Evolutionary conservation across 352 stramenopile species (phyloP).

Genomic region (Phytophthora sojae): DNA sequence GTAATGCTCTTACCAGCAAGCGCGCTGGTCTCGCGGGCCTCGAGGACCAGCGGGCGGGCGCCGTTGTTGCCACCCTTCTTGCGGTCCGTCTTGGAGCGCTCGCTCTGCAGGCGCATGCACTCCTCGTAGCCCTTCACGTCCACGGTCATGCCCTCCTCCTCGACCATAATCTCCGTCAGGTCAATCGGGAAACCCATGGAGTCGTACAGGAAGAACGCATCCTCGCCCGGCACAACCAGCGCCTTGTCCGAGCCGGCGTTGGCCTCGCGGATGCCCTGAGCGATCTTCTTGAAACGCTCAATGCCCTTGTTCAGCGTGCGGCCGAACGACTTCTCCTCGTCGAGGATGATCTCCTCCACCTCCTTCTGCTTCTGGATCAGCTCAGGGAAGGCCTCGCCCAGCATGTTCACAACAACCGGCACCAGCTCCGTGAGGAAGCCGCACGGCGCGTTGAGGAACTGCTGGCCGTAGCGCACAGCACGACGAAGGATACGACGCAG

Average conservation of each 20-base stretch:
- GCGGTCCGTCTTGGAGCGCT: conserved; percentile 90
- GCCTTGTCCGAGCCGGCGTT: conserved; percentile 58
- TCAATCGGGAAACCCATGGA: conserved; percentile 99
- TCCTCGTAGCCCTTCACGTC: conserved; percentile 95
- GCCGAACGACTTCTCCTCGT: conserved; percentile 97
- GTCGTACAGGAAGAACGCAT: conserved; percentile 99
- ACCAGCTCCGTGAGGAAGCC: conserved; percentile 97
- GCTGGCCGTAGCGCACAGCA: conserved; percentile 97
- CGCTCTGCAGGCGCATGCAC: conserved; percentile 92
- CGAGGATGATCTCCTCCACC: conserved; percentile 95
- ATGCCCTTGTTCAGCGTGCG: conserved; percentile 95
- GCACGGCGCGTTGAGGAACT: conserved; percentile 95
- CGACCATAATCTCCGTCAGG: conserved; percentile 98
- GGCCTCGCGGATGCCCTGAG: conserved; percentile 66
- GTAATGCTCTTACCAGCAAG: conserved; percentile 86
- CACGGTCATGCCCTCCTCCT: conserved; percentile 94
- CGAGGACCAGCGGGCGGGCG: conserved; percentile 90
- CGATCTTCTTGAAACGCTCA: conserved; percentile 91
- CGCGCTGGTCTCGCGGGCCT: conserved; percentile 94
- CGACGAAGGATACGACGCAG: conserved; percentile 97
- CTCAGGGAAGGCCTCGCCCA: conserved; percentile 97
- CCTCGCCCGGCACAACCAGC: conserved; percentile 91
- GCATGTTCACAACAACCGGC: conserved; percentile 93
- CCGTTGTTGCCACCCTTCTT: conserved; percentile 85
- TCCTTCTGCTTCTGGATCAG: conserved; percentile 91